phyloP scores from a whole-genome alignment of 2,329 filamentous ascomycete genomes.

The Epicoccum sorghinum region DNA sequence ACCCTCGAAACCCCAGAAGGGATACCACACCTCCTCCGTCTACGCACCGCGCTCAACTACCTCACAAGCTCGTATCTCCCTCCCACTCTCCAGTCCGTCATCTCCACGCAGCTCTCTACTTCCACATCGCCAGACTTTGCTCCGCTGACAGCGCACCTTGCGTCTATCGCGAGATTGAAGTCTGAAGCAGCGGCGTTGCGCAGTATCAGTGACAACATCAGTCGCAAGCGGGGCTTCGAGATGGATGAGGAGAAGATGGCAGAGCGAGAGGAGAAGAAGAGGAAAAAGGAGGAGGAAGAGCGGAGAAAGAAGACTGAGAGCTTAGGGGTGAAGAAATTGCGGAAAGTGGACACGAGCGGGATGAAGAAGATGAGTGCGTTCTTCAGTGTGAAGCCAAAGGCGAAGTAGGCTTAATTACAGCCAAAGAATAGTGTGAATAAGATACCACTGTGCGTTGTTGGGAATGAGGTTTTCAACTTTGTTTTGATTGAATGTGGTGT shows the following conservation, averaged over 20 bases:
- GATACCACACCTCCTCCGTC: slow-evolving; percentile 65
- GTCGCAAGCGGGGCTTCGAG: slow-evolving; percentile 63
- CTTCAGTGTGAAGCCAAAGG: slow-evolving; percentile 71
- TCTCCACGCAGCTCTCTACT: slow-evolving; percentile 47
- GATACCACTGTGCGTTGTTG: too few species aligned
- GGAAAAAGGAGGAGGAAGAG: slow-evolving; percentile 87
- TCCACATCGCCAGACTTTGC: slow-evolving; percentile 66
- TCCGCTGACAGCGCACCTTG: slow-evolving; percentile 73
- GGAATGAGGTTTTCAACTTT: neutral
- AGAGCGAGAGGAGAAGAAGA: slow-evolving; percentile 75
- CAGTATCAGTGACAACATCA: slow-evolving; percentile 70
- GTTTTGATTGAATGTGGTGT: neutral
- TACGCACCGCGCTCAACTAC: slow-evolving; percentile 69
- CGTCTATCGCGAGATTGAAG: slow-evolving; percentile 69
- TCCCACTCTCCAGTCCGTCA: slow-evolving; percentile 43
- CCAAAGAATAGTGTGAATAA: neutral
- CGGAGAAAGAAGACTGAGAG: slow-evolving; percentile 82
- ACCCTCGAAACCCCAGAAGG: slow-evolving; percentile 45
- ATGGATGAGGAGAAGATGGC: slow-evolving; percentile 70
- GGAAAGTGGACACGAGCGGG: slow-evolving; percentile 87
- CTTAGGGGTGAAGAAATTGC: slow-evolving; percentile 76
- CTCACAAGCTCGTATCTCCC: slow-evolving; percentile 67
- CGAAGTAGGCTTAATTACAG: neutral
- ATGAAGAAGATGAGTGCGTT: slow-evolving; percentile 99
- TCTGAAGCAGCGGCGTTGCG: slow-evolving; percentile 74